Base-by-base conservation (phyloP, 2,329 filamentous ascomycete genomes). In the Beauveria varroae region DNA sequence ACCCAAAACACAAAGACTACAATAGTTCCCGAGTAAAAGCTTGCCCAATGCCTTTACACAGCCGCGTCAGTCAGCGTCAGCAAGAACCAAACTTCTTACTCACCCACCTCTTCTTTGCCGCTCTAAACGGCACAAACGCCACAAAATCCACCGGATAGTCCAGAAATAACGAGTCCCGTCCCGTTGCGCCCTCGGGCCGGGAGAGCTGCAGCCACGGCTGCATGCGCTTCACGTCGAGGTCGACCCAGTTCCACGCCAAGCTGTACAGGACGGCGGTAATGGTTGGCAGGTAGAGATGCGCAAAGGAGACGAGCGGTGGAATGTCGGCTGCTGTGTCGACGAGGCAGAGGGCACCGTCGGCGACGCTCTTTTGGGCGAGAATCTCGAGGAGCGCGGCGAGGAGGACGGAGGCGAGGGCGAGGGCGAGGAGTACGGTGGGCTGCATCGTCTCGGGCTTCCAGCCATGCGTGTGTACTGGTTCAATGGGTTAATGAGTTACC, bases 161-260 rank as follows among this genome's bases (percentile, higher is more conserved):
- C 0, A 87, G 54, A 0, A 84, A 70, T 0, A 87, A 18, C 0
- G 81, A 84, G 0, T 81, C 66, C 6, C 73, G 69, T 0, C 74
- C 81, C 0, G 65, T 65, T 0, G 79, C 79, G 0, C 83, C 84
- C 0, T 67, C 65, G 0, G 65, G 16, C 10, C 76, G 79, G 0
- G 82, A 85, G 0, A 87, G 60, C 24, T 86, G 81, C 12, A 84
- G 78, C 74, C 80, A 88, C 0, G 85, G 84, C 40, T 88, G 83
- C 50, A 87, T 72, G 0, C 85, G 66, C 62, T 85, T 84, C 0
- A 77, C 72, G 41, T 88, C 82, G 0, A 87, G 67, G 56, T 87
- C 84, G 0, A 86, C 75, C 82, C 83, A 85, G 3, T 74, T 77
- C 83, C 84, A 87, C 0, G 80, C 51, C 1, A 86, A 74, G 44